These are phyloP conservation scores for Phytophthora pisi DNA, from an alignment of 352 stramenopile genomes.

Conservation along the genomic window DNA sequence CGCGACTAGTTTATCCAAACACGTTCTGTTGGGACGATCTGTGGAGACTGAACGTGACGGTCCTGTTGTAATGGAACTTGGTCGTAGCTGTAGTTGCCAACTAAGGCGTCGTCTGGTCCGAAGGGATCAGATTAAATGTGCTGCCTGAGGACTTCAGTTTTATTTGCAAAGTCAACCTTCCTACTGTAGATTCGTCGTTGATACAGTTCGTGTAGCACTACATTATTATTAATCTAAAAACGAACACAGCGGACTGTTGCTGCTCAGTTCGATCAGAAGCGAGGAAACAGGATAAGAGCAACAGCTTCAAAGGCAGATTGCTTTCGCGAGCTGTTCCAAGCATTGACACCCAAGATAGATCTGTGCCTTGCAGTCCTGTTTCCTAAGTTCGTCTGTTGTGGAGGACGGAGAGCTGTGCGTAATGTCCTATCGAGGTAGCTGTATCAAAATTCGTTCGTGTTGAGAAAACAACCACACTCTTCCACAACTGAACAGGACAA, in stretches of 20 bases:
- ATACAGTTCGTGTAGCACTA: neutral
- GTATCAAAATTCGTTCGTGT: neutral
- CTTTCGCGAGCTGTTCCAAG: neutral
- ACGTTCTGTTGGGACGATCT: conserved; percentile 21
- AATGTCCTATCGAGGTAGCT: neutral
- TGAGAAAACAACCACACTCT: too few species aligned
- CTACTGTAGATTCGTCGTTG: neutral
- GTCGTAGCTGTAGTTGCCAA: too few species aligned
- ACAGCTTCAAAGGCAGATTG: neutral
- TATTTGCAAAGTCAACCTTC: too few species aligned
- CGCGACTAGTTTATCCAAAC: conserved; percentile 25
- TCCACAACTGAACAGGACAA: neutral
- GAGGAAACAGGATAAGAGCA: neutral
- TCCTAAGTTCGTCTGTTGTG: neutral
- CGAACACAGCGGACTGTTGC: too few species aligned
- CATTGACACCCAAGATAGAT: neutral
- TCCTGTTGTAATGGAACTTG: conserved; percentile 6
- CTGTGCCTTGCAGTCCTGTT: neutral
- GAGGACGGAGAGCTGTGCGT: neutral
- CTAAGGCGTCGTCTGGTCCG: too few species aligned
- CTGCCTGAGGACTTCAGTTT: too few species aligned
- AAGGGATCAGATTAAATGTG: too few species aligned
- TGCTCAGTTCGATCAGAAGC: neutral
- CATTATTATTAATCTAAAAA: too few species aligned
- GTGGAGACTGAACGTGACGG: conserved; percentile 12